Evolutionary conservation across 2,329 filamentous ascomycete species (phyloP).

Genomic region (Claviceps fusiformis): DNA sequence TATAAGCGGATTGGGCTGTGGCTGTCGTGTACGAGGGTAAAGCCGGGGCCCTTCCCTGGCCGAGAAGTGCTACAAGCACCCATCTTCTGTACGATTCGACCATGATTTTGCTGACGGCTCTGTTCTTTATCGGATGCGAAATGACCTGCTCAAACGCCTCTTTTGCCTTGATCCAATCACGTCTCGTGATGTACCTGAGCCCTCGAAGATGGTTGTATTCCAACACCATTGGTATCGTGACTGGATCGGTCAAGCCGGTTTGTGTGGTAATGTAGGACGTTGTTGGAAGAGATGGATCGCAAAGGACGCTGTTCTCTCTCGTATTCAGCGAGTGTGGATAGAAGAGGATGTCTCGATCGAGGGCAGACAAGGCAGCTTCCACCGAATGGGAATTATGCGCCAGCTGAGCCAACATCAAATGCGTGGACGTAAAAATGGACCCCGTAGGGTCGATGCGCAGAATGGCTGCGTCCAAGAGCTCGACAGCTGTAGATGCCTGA

Average conservation of each 20-base stretch:
- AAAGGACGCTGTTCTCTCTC: conserved; percentile 26
- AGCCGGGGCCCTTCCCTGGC: conserved; percentile 43
- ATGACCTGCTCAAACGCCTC: conserved; percentile 52
- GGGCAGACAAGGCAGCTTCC: conserved; percentile 41
- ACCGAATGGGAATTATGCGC: conserved; percentile 43
- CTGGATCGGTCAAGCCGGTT: conserved; percentile 40
- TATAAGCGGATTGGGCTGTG: conserved; percentile 41
- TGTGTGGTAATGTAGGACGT: conserved; percentile 44
- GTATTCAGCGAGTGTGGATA: conserved; percentile 37
- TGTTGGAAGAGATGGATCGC: conserved; percentile 31
- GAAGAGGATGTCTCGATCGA: conserved; percentile 53
- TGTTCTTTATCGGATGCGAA: conserved; percentile 50
- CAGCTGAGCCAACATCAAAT: conserved; percentile 42
- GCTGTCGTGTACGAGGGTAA: conserved; percentile 43
- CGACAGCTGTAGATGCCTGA: conserved; percentile 33
- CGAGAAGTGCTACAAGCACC: conserved; percentile 62
- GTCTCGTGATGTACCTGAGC: conserved; percentile 48
- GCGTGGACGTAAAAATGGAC: conserved; percentile 51
- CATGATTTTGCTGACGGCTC: conserved; percentile 62
- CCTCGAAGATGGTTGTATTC: conserved; percentile 54
- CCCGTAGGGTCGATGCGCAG: conserved; percentile 52
- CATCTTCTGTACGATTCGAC: conserved; percentile 87
- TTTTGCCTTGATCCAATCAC: conserved; percentile 49
- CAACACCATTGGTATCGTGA: conserved; percentile 42
- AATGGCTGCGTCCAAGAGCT: conserved; percentile 38